phyloP scores from a whole-genome alignment of 768 basidiomycete species.

The Fibroporia radiculosa region DNA sequence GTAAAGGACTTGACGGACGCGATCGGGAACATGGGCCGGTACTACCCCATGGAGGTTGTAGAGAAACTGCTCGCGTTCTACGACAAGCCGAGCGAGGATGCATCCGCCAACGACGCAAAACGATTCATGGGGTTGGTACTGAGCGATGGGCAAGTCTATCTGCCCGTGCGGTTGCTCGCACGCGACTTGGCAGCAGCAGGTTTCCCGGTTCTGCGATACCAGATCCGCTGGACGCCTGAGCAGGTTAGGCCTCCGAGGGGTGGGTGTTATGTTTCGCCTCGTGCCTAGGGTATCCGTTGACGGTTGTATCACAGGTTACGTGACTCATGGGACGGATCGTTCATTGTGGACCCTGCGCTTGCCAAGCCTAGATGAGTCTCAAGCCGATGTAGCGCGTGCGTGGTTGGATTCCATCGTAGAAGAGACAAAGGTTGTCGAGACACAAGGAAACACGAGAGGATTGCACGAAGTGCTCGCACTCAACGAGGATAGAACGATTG shows the following conservation, averaged over 20 bases:
- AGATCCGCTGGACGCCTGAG: constrained; percentile 64
- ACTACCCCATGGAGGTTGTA: constrained; percentile 46
- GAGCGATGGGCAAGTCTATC: constrained; percentile 56
- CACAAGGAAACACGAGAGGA: constrained; percentile 18
- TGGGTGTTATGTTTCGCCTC: constrained; percentile 19
- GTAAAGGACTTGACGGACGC: constrained; percentile 44
- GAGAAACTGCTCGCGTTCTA: constrained; percentile 39
- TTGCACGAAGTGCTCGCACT: constrained; percentile 38
- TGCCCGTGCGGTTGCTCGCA: constrained; percentile 56
- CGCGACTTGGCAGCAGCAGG: constrained; percentile 47
- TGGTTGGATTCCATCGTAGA: constrained; percentile 49
- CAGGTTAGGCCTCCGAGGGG: constrained; percentile 40
- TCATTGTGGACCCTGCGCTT: constrained; percentile 52
- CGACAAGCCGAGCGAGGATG: constrained; percentile 29
- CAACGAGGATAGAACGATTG: constrained; percentile 40
- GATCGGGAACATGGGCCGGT: constrained; percentile 48
- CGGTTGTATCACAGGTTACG: constrained; percentile 43
- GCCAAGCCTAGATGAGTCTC: constrained; percentile 37
- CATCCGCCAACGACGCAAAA: constrained; percentile 34
- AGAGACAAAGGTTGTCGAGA: constrained; percentile 36
- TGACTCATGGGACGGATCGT: constrained; percentile 66
- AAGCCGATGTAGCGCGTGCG: constrained; percentile 39
- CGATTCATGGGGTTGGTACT: constrained; percentile 52
- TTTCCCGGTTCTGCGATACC: constrained; percentile 63
- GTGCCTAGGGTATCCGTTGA: neutral